Evolutionary conservation across 352 stramenopile species (phyloP).

Genomic region (Hyaloperonospora brassicae): DNA sequence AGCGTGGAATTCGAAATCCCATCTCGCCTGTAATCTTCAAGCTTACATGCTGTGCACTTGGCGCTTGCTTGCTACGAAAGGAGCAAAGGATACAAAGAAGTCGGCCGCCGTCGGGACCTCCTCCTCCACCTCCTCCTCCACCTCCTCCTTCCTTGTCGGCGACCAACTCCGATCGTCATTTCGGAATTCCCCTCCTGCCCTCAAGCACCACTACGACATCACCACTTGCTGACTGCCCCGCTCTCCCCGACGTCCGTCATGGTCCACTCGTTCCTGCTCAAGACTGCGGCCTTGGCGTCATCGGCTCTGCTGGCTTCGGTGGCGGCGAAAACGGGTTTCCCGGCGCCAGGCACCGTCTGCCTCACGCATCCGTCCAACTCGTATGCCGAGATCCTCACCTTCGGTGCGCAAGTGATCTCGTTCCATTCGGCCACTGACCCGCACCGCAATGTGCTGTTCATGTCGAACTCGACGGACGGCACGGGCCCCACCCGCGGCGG

Average conservation of each 20-base stretch:
- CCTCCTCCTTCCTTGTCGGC: too few species aligned
- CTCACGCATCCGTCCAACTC: slow-evolving; percentile 54
- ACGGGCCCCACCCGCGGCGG: slow-evolving; percentile 82
- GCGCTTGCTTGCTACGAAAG: too few species aligned
- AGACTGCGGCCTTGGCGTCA: slow-evolving; percentile 12
- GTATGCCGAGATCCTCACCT: slow-evolving; percentile 55
- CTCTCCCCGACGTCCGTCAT: neutral
- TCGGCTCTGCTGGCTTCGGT: slow-evolving; percentile 9
- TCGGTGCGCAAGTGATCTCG: slow-evolving; percentile 67
- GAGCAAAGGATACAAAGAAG: too few species aligned
- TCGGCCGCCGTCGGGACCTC: too few species aligned
- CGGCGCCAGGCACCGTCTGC: slow-evolving; percentile 2
- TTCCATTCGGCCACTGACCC: slow-evolving; percentile 34
- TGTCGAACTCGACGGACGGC: slow-evolving; percentile 75
- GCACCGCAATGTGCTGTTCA: slow-evolving; percentile 63
- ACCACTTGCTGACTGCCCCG: too few species aligned
- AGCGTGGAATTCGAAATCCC: too few species aligned
- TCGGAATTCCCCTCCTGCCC: too few species aligned
- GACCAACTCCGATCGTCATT: too few species aligned
- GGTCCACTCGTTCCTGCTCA: slow-evolving; percentile 18
- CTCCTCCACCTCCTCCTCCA: too few species aligned
- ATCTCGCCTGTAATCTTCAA: too few species aligned
- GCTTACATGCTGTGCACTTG: too few species aligned
- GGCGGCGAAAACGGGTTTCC: slow-evolving; percentile 34
- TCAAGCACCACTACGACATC: too few species aligned